Conservation (phyloP, 208 protist species). For the Leishmania amazonensis region DNA sequence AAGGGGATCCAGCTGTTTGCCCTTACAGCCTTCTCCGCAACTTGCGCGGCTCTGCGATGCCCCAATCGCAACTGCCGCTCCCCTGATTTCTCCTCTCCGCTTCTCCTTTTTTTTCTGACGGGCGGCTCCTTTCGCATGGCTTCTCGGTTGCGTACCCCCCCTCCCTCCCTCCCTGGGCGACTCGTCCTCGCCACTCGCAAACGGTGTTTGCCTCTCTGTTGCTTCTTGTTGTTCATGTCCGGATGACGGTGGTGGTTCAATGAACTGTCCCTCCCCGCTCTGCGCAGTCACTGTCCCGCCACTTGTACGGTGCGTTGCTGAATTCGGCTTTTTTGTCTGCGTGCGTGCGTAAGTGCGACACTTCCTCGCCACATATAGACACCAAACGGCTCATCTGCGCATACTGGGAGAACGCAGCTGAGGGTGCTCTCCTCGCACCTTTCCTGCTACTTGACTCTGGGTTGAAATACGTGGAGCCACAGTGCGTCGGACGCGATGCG, state of each 20-base stretch:
- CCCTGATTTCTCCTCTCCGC: background rate
- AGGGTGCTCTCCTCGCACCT: background rate
- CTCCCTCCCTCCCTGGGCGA: too few relatives aligned
- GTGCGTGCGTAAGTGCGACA: background rate
- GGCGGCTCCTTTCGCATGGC: too few relatives aligned
- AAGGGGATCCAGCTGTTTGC: background rate
- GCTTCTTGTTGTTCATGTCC: too few relatives aligned
- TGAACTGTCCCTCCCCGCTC: background rate
- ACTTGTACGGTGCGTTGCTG: background rate
- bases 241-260: background rate
- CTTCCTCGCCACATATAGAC: background rate
- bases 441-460: background rate
- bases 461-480: background rate
- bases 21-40: background rate
- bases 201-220: background rate
- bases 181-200: background rate
- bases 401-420: background rate
- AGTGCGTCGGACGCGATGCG: slow-evolving; percentile 39
- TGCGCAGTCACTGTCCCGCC: background rate
- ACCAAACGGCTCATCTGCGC: background rate
- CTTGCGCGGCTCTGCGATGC: background rate
- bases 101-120: background rate
- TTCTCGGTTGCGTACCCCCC: background rate
- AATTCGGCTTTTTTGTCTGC: background rate
- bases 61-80: background rate